Evolutionary conservation across 495 filamentous ascomycete genomes (phyloP), one percentile per base, ranked within the genome.

Genomic region (Thermothielavioides terrestris): DNA sequence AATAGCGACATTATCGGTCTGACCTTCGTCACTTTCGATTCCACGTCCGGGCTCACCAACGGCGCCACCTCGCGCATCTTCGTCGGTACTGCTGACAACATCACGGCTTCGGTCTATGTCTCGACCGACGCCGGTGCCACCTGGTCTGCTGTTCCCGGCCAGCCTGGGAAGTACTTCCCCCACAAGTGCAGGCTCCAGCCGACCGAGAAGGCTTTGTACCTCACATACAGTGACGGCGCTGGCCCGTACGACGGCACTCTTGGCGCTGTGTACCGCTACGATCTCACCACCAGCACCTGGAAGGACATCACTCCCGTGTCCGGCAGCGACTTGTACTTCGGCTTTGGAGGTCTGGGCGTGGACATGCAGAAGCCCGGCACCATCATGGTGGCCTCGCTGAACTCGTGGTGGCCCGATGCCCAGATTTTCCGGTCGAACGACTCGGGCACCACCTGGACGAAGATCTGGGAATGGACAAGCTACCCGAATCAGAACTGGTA

Each of bases 351-450:
- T 11, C 60, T 81, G 9, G 70, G 71, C 15, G 60, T 81, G 6
- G 78, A 81, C 58, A 60, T 75, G 49, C 68, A 72, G 53, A 74
- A 71, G 20, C 74, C 78, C 10, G 77, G 77, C 6, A 78, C 75
- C 2, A 50, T 81, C 12, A 70, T 81, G 30, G 76, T 78, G 1
- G 76, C 77, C 0, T 68, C 68, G 22, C 59, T 80, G 55, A 81
- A 80, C 49, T 72, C 70, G 35, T 80, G 77, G 77, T 81, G 71
- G 68, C 78, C 78, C 9, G 76, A 81, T 55, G 77, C 72, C 11
- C 71, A 74, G 36, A 61, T 81, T 23, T 80, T 72, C 60, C 56
- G 78, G 26, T 77, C 72, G 11, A 75, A 56, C 12, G 65, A 81
- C 57, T 78, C 73, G 9, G 78, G 77, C 9, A 55, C 64, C 14